Base-by-base conservation (phyloP, 805 yeast species). In the Priceomyces haplophilus region DNA sequence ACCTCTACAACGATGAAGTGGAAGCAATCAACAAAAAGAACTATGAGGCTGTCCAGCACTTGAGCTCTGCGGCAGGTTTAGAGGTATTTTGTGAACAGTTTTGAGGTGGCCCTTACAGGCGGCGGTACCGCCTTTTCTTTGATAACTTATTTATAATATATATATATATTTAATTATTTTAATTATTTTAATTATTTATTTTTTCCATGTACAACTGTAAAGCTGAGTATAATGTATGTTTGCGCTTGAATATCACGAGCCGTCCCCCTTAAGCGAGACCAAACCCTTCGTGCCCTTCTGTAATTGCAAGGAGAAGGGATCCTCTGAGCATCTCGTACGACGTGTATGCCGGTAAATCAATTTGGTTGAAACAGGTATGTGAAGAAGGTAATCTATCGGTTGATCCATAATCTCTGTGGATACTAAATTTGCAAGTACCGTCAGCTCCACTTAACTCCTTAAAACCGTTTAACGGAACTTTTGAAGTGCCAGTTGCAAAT, bases 241-340 rank as follows among this genome's bases (percentile, higher is more conserved):
- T 19, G 21, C 4, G n/a, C 20, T 8, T 13, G 13, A 6, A 32
- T 7, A 13, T 18, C 23, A 32, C 4, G n/a, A n/a, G n/a, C n/a
- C n/a, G n/a, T n/a, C n/a, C n/a, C n/a, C n/a, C 12, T 47, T 48
- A 67, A 7, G 91, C 95, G 59, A 89, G 76, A 10, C 97, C 98
- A 67, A 93, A 93, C 2, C 98, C 98, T 70, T 88, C 97, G 55
- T 86, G 85, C 15, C 98, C 98, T 64, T 93, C 99, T 19, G 89
- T 86, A 13, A 93, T 80, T 0, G 99, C 97, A 51, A 86, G 61
- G 50, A 90, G 65, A 48, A 93, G 62, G 1, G 93, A 81, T 2
- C 88, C 85, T 48, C 97, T 78, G 41, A 93, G 72, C 16, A 86
- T 82, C 43, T 88, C 96, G 59, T 91, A 93, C 5, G 85, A 79